Percentiles rank a stretch among this genome's conserved stretches.
These are phyloP conservation scores for Suhomyces yuchorum DNA, from an alignment of 1,139 yeast genomes.

Conservation along the genomic window DNA sequence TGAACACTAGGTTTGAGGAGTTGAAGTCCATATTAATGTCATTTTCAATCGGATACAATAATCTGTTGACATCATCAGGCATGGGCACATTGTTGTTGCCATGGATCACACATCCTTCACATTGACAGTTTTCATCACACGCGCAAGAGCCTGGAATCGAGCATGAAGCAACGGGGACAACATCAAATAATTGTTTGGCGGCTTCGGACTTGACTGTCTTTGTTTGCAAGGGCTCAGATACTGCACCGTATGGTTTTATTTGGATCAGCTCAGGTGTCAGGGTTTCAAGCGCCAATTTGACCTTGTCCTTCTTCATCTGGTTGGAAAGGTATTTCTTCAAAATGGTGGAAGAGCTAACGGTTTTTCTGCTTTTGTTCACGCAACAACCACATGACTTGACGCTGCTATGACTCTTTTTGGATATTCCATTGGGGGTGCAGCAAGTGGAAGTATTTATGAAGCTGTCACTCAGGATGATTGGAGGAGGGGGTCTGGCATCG, in stretches of 20 bases:
- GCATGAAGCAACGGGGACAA: conserved; percentile 41
- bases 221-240: neutral
- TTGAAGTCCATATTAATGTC: conserved; percentile 10
- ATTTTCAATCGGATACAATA: conserved; percentile 12
- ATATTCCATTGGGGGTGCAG: conserved; percentile 29
- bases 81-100: conserved; percentile 24
- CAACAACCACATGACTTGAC: conserved; percentile 35
- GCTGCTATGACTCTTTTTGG: conserved; percentile 17
- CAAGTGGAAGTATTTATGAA: conserved; percentile 41
- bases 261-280: neutral
- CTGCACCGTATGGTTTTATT: neutral
- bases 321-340: conserved; percentile 38
- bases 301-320: conserved; percentile 16
- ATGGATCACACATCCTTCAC: conserved; percentile 53
- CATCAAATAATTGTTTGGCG: conserved; percentile 21
- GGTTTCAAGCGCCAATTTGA: conserved; percentile 2
- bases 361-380: conserved; percentile 17
- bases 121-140: conserved; percentile 50
- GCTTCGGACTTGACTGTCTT: conserved; percentile 3
- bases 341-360: conserved; percentile 39
- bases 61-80: conserved; percentile 15
- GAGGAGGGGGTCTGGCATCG: conserved; percentile 23
- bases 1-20: conserved; percentile 14
- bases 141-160: conserved; percentile 53
- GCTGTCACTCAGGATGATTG: conserved; percentile 35